Base-by-base conservation (phyloP, 441 rosid species). In the Populus trichocarpa region DNA sequence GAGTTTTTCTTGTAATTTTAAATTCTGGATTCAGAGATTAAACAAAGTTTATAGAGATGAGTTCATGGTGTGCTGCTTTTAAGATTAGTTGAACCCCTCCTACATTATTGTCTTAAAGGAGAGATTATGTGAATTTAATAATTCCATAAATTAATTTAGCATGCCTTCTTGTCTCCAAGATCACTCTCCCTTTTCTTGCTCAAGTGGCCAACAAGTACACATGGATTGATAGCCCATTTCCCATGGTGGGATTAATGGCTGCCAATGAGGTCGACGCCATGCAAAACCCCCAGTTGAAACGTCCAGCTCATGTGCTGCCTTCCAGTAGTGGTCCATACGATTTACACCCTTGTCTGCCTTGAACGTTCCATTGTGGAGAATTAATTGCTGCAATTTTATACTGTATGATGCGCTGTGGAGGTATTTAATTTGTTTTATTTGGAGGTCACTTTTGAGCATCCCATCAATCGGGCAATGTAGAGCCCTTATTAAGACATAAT, bases 181-280 rank as follows among this genome's bases (percentile, higher is more conserved):
- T 71, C 67, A 74, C n/a, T 65, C 71, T 46, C 53, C 71, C 69
- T 79, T 78, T 78, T 40, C 80, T 73, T 42, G 78, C 67, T 81
- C 40, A 76, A 86, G 88, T 89, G 90, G 92, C 90, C 72, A 87
- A 89, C 90, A 89, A 80, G 82, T 81, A 87, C 86, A 80, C 80
- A 85, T 66, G 80, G 50, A 83, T 65, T 32, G 32, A 65, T 64
- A 53, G 53, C 75, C 50, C 73, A 84, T 77, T 36, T 42, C 72
- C 33, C 8, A 67, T 77, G 80, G 84, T 80, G 85, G 82, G 83
- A 81, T 53, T 82, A 77, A 77, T 84, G 84, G 76, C 75, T 78
- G 71, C 87, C 86, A 80, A 75, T 75, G 11, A 69, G 74, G 72
- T 79, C 25, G 42, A 67, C 71, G 32, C 84, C 84, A 85, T 87